phyloP scores from a whole-genome alignment of 208 protist genomes.

The Acanthamoeba sp. region DNA sequence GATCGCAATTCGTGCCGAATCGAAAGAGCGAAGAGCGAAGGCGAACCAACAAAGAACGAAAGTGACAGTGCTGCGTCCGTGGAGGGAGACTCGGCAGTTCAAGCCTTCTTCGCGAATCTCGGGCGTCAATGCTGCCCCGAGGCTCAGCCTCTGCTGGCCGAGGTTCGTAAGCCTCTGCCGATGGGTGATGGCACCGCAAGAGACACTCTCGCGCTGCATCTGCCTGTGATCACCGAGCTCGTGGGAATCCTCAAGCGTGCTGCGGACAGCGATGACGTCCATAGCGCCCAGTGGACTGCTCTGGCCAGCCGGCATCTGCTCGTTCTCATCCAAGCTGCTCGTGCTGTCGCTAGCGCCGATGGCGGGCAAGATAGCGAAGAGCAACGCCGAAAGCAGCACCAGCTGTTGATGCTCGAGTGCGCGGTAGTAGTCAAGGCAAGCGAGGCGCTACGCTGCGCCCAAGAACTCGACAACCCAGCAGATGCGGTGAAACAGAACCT shows the following conservation, averaged over 20 bases:
- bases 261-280: background rate
- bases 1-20: too few species aligned
- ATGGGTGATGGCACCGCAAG: background rate
- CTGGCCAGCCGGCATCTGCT: background rate
- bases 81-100: background rate
- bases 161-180: background rate
- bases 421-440: slow-evolving; percentile 1
- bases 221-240: background rate
- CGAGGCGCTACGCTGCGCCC: background rate
- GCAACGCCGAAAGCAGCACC: background rate
- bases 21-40: background rate
- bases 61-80: background rate
- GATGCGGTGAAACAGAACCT: background rate
- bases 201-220: background rate
- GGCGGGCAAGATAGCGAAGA: background rate
- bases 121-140: background rate
- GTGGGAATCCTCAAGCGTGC: background rate
- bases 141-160: background rate
- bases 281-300: background rate
- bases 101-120: background rate
- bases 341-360: background rate
- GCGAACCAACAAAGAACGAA: background rate
- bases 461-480: background rate
- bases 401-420: background rate
- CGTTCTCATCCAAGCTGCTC: background rate